Evolutionary conservation across 2,329 filamentous ascomycete species (phyloP).

Genomic region (Sarocladium kiliense): DNA sequence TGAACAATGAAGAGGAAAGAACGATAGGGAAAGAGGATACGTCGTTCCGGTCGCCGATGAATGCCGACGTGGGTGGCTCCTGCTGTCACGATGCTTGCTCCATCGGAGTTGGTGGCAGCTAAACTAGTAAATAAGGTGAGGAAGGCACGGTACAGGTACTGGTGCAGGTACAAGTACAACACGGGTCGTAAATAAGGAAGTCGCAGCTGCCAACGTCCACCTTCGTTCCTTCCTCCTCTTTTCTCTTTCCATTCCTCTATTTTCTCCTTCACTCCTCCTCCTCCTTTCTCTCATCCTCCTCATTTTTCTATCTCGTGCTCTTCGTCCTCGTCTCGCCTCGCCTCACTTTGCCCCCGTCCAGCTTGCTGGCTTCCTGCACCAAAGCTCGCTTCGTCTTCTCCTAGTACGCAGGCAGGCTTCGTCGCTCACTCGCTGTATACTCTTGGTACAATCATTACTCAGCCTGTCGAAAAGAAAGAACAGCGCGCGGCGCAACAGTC

Average conservation of each 20-base stretch:
- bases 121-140: not conserved
- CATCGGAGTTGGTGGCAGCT: not conserved
- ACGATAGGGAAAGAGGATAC: not conserved
- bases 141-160: not conserved
- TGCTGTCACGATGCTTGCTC: not conserved
- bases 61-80: not conserved
- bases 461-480: not conserved
- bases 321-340: no score
- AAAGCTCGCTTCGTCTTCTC: no score
- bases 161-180: not conserved
- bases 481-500: not conserved
- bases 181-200: conserved; percentile 1
- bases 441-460: not conserved
- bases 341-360: no score
- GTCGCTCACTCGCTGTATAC: not conserved
- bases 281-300: not conserved
- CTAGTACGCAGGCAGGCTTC: no score
- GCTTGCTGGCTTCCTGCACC: no score
- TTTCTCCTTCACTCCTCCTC: not conserved
- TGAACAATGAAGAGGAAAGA: not conserved
- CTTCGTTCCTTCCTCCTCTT: not conserved
- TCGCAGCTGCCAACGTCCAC: not conserved
- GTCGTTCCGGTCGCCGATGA: not conserved
- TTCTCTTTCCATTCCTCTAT: not conserved
- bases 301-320: not conserved